Evolutionary conservation across 2,329 filamentous ascomycete species (phyloP).

Genomic region (Venturia pyrina): DNA sequence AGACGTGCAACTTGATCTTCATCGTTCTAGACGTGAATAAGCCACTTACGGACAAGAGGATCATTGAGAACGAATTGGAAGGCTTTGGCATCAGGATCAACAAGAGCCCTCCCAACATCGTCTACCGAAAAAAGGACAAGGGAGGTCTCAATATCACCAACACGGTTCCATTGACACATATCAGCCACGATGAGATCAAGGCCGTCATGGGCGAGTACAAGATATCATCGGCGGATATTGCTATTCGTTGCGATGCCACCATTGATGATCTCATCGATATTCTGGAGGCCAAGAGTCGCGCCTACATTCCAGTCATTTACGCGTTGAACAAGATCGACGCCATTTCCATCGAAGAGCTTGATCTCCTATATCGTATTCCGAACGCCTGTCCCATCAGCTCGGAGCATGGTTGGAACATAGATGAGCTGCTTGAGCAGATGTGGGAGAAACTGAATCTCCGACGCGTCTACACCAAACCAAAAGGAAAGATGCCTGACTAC

Average conservation of each 20-base stretch:
- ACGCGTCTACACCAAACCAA: slow-evolving; percentile 95
- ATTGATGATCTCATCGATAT: slow-evolving; percentile 96
- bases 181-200: slow-evolving; percentile 93
- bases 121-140: slow-evolving; percentile 99
- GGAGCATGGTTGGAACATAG: slow-evolving; percentile 91
- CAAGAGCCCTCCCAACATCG: slow-evolving; percentile 93
- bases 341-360: slow-evolving; percentile 94
- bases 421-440: slow-evolving; percentile 95
- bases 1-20: slow-evolving; percentile 97
- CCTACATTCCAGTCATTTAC: slow-evolving; percentile 98
- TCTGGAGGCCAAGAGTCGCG: slow-evolving; percentile 84
- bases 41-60: slow-evolving; percentile 87
- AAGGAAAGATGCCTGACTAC: slow-evolving; percentile 91
- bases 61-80: slow-evolving; percentile 92
- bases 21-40: slow-evolving; percentile 99
- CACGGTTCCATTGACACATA: slow-evolving; percentile 83
- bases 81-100: slow-evolving; percentile 98
- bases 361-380: slow-evolving; percentile 90
- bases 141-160: slow-evolving; percentile 93
- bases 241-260: slow-evolving; percentile 94
- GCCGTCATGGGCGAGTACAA: slow-evolving; percentile 96
- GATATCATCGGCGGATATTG: slow-evolving; percentile 93
- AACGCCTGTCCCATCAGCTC: slow-evolving; percentile 96
- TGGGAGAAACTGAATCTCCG: slow-evolving; percentile 93
- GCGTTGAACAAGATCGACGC: slow-evolving; percentile 98